A percentile compares a stretch with the other conserved stretches of the same genome.
phyloP scores from a whole-genome alignment of 495 filamentous ascomycete genomes.

The Hypoxylon fragiforme region DNA sequence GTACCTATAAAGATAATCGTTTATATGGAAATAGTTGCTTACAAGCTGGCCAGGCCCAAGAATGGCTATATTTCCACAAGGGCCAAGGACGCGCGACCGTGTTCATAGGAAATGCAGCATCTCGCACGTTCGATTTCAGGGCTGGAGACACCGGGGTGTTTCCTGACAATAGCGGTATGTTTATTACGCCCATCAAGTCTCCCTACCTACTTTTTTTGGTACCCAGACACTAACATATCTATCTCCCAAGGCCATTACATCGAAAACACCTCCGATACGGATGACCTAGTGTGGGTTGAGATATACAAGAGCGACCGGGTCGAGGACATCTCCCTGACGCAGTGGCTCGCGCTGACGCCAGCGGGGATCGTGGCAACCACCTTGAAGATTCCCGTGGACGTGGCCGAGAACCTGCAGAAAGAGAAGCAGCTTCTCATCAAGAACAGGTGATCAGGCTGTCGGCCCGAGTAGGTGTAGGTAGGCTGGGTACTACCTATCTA shows the following conservation, averaged over 20 bases:
- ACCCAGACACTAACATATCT: too few species aligned
- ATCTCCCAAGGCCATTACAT: conserved; percentile 57
- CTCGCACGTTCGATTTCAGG: conserved; percentile 66
- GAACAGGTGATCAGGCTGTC: conserved; percentile 8
- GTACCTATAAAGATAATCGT: neutral
- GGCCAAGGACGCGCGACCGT: conserved; percentile 62
- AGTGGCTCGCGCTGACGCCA: conserved; percentile 68
- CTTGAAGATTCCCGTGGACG: conserved; percentile 59
- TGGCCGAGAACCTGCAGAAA: conserved; percentile 62
- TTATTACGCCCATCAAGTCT: neutral
- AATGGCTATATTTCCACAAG: conserved; percentile 69
- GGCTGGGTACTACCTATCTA: too few species aligned
- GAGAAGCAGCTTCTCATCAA: conserved; percentile 63
- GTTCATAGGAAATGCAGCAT: conserved; percentile 60
- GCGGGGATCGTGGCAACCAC: conserved; percentile 60
- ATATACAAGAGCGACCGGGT: conserved; percentile 67
- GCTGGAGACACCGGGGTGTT: conserved; percentile 68
- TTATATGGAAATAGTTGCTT: conserved; percentile 9
- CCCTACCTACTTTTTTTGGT: too few species aligned
- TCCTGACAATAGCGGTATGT: conserved; percentile 61
- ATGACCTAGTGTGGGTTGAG: conserved; percentile 66
- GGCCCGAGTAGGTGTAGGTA: neutral
- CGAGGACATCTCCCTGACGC: conserved; percentile 62
- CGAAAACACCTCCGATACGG: conserved; percentile 63
- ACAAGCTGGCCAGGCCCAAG: conserved; percentile 53